A percentile compares a stretch with the other conserved stretches of the same genome.
phyloP scores from a whole-genome alignment of 371 early-diverging fungal genomes.

The Syncephalastrum racemosum region DNA sequence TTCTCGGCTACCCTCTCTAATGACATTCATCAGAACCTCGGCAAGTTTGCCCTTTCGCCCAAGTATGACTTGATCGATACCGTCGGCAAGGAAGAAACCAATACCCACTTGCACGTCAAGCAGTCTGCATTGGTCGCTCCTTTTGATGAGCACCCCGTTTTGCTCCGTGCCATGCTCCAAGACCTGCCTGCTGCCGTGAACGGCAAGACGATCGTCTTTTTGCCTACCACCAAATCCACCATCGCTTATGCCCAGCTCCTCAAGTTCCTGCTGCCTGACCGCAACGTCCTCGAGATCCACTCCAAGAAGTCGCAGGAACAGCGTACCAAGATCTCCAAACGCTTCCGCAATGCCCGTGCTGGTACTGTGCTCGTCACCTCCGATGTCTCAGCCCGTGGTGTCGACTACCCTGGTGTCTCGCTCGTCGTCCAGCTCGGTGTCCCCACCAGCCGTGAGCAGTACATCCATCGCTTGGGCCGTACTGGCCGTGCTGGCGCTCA shows the following conservation, averaged over 20 bases:
- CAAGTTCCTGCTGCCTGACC: slow-evolving; percentile 40
- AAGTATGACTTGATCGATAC: slow-evolving; percentile 79
- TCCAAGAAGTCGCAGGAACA: slow-evolving; percentile 73
- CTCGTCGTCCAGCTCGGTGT: slow-evolving; percentile 95
- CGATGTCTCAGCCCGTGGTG: slow-evolving; percentile 99
- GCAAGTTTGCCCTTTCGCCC: slow-evolving; percentile 76
- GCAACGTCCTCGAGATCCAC: slow-evolving; percentile 73
- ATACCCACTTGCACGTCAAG: slow-evolving; percentile 72
- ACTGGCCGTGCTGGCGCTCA: slow-evolving; percentile 97
- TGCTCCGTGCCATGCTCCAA: slow-evolving; percentile 63
- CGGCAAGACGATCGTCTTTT: slow-evolving; percentile 90
- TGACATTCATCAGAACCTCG: slow-evolving; percentile 65
- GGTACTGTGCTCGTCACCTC: slow-evolving; percentile 91
- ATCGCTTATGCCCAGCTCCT: slow-evolving; percentile 72
- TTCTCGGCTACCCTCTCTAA: slow-evolving; percentile 96
- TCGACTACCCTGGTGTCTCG: slow-evolving; percentile 97
- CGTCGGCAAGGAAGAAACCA: slow-evolving; percentile 81
- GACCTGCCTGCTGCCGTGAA: slow-evolving; percentile 50
- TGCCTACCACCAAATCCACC: slow-evolving; percentile 82
- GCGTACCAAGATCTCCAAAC: slow-evolving; percentile 71
- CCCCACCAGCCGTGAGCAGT: slow-evolving; percentile 89
- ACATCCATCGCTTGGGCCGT: slow-evolving; percentile 97
- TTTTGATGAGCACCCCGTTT: slow-evolving; percentile 57
- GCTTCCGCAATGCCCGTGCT: slow-evolving; percentile 66
- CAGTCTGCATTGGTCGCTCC: slow-evolving; percentile 76